Evolutionary conservation across 495 filamentous ascomycete genomes (phyloP), one percentile per base, ranked within the genome.

Genomic region (Talaromyces nanjingensis): DNA sequence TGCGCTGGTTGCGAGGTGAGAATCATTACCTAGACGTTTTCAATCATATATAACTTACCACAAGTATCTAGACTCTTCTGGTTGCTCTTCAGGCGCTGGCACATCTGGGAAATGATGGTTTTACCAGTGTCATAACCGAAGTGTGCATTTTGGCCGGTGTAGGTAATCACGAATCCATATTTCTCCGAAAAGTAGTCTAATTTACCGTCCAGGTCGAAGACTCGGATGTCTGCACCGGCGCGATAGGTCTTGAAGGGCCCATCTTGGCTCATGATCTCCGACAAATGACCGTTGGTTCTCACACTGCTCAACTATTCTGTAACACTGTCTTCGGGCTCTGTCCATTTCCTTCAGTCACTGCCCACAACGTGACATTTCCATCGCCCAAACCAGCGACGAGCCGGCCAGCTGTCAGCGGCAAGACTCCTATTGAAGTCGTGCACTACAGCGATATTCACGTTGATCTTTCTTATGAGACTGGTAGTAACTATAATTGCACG

Each of bases 381-480:
- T 73, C 75, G 12, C 67, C 76, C 4, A 80, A 81, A 60, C 77
- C 81, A 18, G 62, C 66, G 6, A 72, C 65, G 1, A 62, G 56
- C 20, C 75, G 78, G 9, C 81, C 81, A 0, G 60, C 71, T 37
- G 72, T 76, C 27, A 83, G 81, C 57, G 75, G 80, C 0, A 61
- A 78, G 65, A 64, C 72, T 20, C 78, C 83, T 14, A 67, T 85
- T 66, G 71, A 79, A 27, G 73, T 86, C 12, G 82, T 83, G 14
- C 83, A 86, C 65, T 81, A 81, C 69, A 83, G 77, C 27, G 83
- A 86, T 65, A 83, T 82, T 8, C 83, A 86, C 64, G 72, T 85
- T 56, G 83, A 86, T 64, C 74, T 75, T 0, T 73, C 69, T 39
- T 86, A 86, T 65, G 77, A 77, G 22, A 68, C 71, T 4, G 83